These are phyloP conservation scores for Circinella minor DNA, from an alignment of 371 early-diverging fungal species.

Conservation along the genomic window DNA sequence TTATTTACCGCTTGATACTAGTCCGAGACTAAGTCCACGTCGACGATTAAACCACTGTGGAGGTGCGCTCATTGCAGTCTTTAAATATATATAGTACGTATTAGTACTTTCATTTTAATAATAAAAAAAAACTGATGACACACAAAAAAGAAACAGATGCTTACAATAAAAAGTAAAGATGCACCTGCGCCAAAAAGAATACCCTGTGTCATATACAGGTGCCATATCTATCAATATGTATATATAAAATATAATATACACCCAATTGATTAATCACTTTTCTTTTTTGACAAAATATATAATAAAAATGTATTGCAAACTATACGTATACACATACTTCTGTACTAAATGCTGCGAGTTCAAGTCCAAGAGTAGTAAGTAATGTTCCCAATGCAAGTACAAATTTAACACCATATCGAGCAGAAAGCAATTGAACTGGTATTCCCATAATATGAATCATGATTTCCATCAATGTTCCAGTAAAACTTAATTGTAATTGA, in stretches of 20 bases:
- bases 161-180: constrained; percentile 44
- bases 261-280: neutral
- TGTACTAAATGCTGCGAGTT: constrained; percentile 40
- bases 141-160: neutral
- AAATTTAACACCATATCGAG: constrained; percentile 28
- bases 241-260: too few relatives aligned
- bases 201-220: constrained; percentile 73
- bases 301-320: neutral
- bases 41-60: constrained; percentile 73
- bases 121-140: neutral
- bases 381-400: constrained; percentile 32
- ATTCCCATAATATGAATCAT: constrained; percentile 38
- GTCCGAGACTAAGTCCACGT: constrained; percentile 76
- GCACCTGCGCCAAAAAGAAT: constrained; percentile 72
- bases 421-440: constrained; percentile 29
- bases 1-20: constrained; percentile 50
- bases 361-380: constrained; percentile 33
- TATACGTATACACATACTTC: constrained; percentile 14
- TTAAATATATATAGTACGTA: neutral
- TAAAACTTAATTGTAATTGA: constrained; percentile 38
- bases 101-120: neutral
- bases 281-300: neutral
- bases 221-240: constrained; percentile 51
- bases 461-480: constrained; percentile 40
- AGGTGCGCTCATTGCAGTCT: constrained; percentile 47